Evolutionary conservation across 768 basidiomycete genomes (phyloP), one percentile per base, ranked within the genome.

Genomic region (Rhodotorula sphaerocarpa): DNA sequence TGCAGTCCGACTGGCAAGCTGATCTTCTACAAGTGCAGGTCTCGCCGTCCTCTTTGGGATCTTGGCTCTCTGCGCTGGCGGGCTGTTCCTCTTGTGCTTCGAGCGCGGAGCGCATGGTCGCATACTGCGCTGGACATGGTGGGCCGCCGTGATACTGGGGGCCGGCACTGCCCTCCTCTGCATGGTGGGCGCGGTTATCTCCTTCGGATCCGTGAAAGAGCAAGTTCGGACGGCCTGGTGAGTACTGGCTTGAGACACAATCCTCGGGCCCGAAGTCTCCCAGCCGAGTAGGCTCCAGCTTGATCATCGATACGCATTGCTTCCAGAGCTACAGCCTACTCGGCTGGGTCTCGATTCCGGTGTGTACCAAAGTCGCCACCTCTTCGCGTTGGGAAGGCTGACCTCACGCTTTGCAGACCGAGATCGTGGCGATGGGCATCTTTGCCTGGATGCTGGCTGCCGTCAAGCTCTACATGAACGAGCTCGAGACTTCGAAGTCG

Each of bases 181-280:
- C 28, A 21, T 42, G 21, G 41, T 34, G 1, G 63, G 57, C 5
- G 52, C 23, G 7, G 7, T 25, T 7, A 42, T 45, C 46, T 31
- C 28, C 23, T 64, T 64, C 27, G 57, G 51, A 15, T 21, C 3
- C 10, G 42, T 14, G 7, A 30, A 34, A 45, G 15, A n/a, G 2
- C 23, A 31, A 21, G 43, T 64, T 27, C 39, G 59, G 33, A 7
- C 12, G 18, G 63, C 52, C 34, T 64, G 63, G 63, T 64, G 5
- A n/a, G n/a, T n/a, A n/a, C n/a, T n/a, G n/a, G n/a, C n/a, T n/a
- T n/a, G n/a, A n/a, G n/a, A n/a, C n/a, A n/a, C n/a, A n/a, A n/a
- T n/a, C n/a, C n/a, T n/a, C n/a, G n/a, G n/a, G n/a, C n/a, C n/a
- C n/a, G n/a, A n/a, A n/a, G n/a, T n/a, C n/a, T n/a, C n/a, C n/a